Evolutionary conservation across 2,329 filamentous ascomycete species (phyloP), one percentile per base, ranked within the genome.

Genomic region (Thielaviopsis punctulata): DNA sequence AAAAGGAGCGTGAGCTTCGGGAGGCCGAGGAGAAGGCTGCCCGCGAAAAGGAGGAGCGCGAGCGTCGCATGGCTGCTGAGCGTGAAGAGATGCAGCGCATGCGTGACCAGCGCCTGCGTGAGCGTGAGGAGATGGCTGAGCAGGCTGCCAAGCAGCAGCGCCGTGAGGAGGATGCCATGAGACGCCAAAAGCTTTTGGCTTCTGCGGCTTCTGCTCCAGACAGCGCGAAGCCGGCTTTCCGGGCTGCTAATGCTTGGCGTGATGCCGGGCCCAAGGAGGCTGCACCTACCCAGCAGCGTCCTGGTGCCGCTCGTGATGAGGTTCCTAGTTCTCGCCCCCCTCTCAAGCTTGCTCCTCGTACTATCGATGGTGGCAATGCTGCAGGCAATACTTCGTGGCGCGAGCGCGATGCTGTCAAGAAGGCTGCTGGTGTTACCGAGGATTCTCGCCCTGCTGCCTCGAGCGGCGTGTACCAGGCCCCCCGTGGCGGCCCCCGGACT

Each of bases 141-240:
- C 77, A 75, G 66, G 76, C 73, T 47, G 78, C 78, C 12, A 68
- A 78, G 59, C 90, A 95, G 68, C 80, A 79, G 60, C 78, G 87
- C 63, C 81, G 86, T 65, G 89, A 94, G 66, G 88, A 92, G 60
- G 89, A 95, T 66, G 89, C 87, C 15, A 79, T 89, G 67, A 84
- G 83, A 58, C 79, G 84, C 60, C 79, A 77, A 65, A 78, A 74
- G 62, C 81, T n/a, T 13, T 18, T 21, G 24, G n/a, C 33, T 30
- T 7, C 30, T 19, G 48, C 33, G 8, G 18, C 41, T 64, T 13
- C 49, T n/a, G 27, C 48, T 41, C 9, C 47, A 22, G 33, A 39
- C 4, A 15, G 10, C 33, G 15, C 33, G 33, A 39, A 39, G 18
- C 3, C 15, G 3, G 25, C 27, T 21, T 19, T 9, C 19, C 27